Conservation (phyloP, 2,329 filamentous ascomycete species). For the Sporothrix curviconia region DNA sequence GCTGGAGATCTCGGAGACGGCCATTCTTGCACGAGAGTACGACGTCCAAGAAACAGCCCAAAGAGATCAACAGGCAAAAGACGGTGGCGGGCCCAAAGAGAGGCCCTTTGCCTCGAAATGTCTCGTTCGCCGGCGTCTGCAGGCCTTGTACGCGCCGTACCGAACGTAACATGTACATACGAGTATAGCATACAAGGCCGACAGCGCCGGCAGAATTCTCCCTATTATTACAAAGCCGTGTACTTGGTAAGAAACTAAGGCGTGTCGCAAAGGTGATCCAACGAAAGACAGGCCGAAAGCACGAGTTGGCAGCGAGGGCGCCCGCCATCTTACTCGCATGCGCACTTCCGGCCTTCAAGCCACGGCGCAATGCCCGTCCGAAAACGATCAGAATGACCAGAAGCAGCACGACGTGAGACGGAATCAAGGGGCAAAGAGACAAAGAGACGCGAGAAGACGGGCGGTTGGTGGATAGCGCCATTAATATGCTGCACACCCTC, state of each 20-base stretch:
- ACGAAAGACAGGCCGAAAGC: neutral
- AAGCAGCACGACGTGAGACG: neutral
- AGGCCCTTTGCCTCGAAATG: neutral
- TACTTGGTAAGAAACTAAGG: too few species aligned
- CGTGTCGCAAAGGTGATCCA: slow-evolving; percentile 1
- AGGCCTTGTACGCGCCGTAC: too few species aligned
- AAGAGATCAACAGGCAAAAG: neutral
- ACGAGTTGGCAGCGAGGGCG: neutral
- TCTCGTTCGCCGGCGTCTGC: slow-evolving; percentile 1
- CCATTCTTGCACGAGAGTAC: too few species aligned
- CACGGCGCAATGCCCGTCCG: neutral
- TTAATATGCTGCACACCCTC: too few species aligned
- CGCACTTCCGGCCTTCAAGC: neutral
- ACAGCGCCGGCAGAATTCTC: too few species aligned
- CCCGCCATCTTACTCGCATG: neutral
- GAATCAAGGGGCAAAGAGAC: neutral
- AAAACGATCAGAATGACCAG: neutral
- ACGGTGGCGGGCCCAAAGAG: neutral
- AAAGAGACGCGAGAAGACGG: too few species aligned
- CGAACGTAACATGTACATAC: neutral
- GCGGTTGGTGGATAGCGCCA: too few species aligned
- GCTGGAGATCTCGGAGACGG: too few species aligned
- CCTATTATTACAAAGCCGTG: too few species aligned
- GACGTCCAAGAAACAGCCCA: slow-evolving; percentile 2
- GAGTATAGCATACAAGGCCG: neutral